Base-by-base conservation (phyloP, 1,284 basidiomycete species). In the Sporisorium exsertum region DNA sequence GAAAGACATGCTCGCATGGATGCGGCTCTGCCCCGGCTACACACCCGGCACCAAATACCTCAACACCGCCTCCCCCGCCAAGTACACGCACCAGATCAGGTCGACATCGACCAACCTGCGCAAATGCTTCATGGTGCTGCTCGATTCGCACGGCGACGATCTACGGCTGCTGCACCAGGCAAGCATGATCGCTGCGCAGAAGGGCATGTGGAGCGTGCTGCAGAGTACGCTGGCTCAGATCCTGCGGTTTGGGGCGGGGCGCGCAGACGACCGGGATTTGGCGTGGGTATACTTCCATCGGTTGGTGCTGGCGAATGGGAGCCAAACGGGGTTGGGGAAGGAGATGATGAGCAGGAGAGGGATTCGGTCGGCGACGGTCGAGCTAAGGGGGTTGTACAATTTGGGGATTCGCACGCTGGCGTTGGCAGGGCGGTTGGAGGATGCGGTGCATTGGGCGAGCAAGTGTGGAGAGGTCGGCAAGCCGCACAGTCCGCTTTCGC, bases 11-110 rank as follows among this genome's bases (percentile, higher is more conserved):
- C 64, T 79, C 42, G 22, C 20, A 10, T 79, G 77, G 77, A 63
- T 79, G 60, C 51, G 61, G 8, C 69, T 79, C 22, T 72, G 68
- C n/a, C 77, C 77, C 3, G 51, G 66, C 13, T 59, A 63, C 40
- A 33, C 16, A 8, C 53, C 66, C 7, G 47, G 59, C 5, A 46
- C 46, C 24, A 59, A 42, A 1, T 35, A 51, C 22, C 43, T 63
- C 59, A 46, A 64, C 33, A 60, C 59, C 5, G 35, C 53, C 8
- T 66, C 59, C 24, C 26, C 20, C 10, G 7, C n/a, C 35, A 32
- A 32, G 0, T 27, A 22, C 27, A 8, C 51, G 1, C 33, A 29
- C 10, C 70, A 69, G n/a, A 49, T 24, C 42, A 32, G 58, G 18
- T 47, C 51, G 3, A 24, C 63, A 2, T 22, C 65, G 1, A 42